Evolutionary conservation across 2,329 filamentous ascomycete genomes (phyloP).

Genomic region (Ambrosiella xylebori): DNA sequence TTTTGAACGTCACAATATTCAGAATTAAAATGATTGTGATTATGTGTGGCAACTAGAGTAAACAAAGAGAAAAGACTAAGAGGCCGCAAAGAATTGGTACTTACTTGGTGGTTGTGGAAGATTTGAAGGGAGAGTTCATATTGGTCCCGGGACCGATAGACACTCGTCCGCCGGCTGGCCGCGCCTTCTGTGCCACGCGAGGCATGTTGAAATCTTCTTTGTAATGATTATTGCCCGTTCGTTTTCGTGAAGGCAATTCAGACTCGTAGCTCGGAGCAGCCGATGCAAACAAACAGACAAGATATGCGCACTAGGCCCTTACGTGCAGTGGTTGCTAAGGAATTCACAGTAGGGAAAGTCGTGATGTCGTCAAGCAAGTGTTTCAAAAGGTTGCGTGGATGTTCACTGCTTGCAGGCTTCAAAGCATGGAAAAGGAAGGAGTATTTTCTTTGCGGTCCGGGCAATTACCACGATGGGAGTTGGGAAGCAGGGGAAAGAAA

Average conservation of each 20-base stretch:
- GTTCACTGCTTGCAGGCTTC: neutral
- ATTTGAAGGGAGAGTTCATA: conserved; percentile 36
- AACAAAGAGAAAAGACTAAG: neutral
- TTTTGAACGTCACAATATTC: neutral
- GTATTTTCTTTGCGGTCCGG: neutral
- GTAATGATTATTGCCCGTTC: neutral
- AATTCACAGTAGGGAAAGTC: neutral
- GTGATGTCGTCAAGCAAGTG: neutral
- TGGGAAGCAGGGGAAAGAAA: neutral
- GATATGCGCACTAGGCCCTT: neutral
- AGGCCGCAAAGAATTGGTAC: conserved; percentile 16
- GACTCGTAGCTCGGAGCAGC: neutral
- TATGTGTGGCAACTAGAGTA: neutral
- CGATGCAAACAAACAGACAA: neutral
- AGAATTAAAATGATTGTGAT: neutral
- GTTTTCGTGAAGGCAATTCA: neutral
- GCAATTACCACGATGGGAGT: neutral
- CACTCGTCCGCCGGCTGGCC: conserved; percentile 29
- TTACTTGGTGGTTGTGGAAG: conserved; percentile 33
- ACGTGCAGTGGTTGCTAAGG: neutral
- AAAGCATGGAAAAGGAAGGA: neutral
- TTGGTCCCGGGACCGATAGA: conserved; percentile 25
- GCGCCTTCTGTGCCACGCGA: conserved; percentile 38
- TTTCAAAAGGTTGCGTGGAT: neutral
- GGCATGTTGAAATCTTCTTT: conserved; percentile 26